Base-by-base conservation (phyloP, 345 rosid species). In the Cardamine occulta region DNA sequence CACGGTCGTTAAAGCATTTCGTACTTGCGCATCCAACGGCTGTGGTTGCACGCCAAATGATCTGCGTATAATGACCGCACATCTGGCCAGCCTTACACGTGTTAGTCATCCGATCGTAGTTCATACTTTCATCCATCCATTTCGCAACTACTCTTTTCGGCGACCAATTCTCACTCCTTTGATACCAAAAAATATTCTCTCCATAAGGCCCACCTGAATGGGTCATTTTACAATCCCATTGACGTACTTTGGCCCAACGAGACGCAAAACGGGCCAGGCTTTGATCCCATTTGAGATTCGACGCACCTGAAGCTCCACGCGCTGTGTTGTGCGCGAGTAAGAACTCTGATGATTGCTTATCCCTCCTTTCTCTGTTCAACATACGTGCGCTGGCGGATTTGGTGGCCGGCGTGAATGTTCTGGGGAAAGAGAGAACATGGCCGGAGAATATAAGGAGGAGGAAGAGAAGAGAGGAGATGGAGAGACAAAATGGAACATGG, bases 21-120 rank as follows among this genome's bases (percentile, higher is more conserved):
- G 44, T 17, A 17, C 37, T 35, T 2, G 81, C 80, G 24, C 93
- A 86, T 29, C 93, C 88, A 2, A 86, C 53, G 18, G 35, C 52
- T 44, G 49, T 18, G 5, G 81, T 79, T 37, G 78, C 17, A 15
- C 59, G 79, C 89, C 89, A 86, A 5, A 85, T 45, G 42, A 85
- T 9, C 75, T 88, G 92, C 3, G 89, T 86, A 73, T 82, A 88
- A 47, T 88, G 92, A 5, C 87, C 83, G 59, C 92, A 86, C 86
- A 77, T 77, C 35, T 81, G 5, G 0, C 77, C 84, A 1, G 4
- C 1, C 2, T 4, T 8, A 24, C 88, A 86, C 2, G 65, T 1
- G 44, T 83, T 80, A 0, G 19, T 51, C 2, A 0, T 11, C 2
- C 28, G 65, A 26, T 86, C 17, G 26, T 74, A 86, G 52, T 68